Evolutionary conservation across 2,329 filamentous ascomycete species (phyloP).

Genomic region (Neofusicoccum sp.): DNA sequence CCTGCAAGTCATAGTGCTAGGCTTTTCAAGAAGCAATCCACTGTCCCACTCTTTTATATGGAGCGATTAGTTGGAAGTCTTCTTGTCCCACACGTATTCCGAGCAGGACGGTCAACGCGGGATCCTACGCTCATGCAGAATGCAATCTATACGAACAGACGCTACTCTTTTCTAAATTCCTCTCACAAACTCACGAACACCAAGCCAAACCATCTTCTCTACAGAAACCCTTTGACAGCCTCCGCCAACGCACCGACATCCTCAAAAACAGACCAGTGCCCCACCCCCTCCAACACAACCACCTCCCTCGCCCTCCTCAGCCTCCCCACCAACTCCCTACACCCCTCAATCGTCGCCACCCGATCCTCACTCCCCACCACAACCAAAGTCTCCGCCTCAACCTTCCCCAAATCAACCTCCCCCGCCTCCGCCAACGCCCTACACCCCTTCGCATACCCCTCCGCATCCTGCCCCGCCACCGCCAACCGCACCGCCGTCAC

Average conservation of each 20-base stretch:
- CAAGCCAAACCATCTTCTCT: neutral
- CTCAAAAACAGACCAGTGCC: constrained; percentile 55
- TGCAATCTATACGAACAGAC: neutral
- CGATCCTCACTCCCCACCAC: constrained; percentile 50
- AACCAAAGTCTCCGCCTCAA: constrained; percentile 32
- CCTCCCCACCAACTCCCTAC: constrained; percentile 19
- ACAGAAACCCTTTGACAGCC: constrained; percentile 26
- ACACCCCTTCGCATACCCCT: constrained; percentile 57
- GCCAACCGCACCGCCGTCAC: constrained; percentile 44
- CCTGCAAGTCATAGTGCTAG: no score
- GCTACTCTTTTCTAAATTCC: neutral
- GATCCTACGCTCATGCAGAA: neutral
- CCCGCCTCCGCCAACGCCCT: constrained; percentile 46
- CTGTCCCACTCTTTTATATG: no score
- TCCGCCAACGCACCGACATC: constrained; percentile 38
- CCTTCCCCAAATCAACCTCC: constrained; percentile 34
- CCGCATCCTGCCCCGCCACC: constrained; percentile 49
- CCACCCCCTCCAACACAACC: constrained; percentile 35
- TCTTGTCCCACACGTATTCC: neutral
- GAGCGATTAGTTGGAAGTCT: no score
- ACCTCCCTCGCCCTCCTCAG: no score
- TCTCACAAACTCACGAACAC: neutral
- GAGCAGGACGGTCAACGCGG: neutral
- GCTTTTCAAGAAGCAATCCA: no score
- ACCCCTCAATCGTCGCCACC: constrained; percentile 37